A percentile compares a stretch with the other conserved stretches of the same genome.
Conservation (phyloP, 257 asterid genomes). For the Solanum bulbocastanum region DNA sequence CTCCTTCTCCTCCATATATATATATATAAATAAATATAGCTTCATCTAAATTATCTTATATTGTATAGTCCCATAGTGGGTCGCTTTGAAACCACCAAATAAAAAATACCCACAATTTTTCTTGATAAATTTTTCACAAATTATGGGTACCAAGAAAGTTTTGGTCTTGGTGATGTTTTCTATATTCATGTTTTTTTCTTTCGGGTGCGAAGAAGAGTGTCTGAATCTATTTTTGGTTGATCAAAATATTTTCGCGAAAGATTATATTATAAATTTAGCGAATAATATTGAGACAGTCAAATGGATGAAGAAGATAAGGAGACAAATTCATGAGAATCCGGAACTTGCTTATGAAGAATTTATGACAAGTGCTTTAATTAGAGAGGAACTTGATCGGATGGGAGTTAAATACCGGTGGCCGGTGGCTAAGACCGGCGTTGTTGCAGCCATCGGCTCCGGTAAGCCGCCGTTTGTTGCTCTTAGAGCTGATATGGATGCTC, state of each 20-base stretch:
- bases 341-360: conserved; percentile 45
- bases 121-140: not conserved
- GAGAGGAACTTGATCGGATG: conserved; percentile 37
- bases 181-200: not conserved
- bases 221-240: not conserved
- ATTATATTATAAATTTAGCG: conserved; percentile 3
- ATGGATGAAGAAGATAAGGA: conserved; percentile 33
- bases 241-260: not conserved
- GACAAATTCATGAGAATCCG: conserved; percentile 41
- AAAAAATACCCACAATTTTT: not conserved
- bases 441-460: conserved; percentile 39
- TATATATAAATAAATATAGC: not conserved
- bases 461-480: conserved; percentile 49
- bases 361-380: conserved; percentile 27
- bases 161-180: not conserved
- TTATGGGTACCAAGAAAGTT: not conserved
- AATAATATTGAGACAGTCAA: conserved; percentile 11
- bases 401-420: conserved; percentile 39
- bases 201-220: not conserved
- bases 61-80: not conserved
- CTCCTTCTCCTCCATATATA: not conserved
- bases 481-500: conserved; percentile 58
- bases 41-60: not conserved
- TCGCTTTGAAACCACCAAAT: not conserved
- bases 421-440: conserved; percentile 42